phyloP scores from a whole-genome alignment of 2,329 filamentous ascomycete species.

The Pseudogymnoascus sp. region DNA sequence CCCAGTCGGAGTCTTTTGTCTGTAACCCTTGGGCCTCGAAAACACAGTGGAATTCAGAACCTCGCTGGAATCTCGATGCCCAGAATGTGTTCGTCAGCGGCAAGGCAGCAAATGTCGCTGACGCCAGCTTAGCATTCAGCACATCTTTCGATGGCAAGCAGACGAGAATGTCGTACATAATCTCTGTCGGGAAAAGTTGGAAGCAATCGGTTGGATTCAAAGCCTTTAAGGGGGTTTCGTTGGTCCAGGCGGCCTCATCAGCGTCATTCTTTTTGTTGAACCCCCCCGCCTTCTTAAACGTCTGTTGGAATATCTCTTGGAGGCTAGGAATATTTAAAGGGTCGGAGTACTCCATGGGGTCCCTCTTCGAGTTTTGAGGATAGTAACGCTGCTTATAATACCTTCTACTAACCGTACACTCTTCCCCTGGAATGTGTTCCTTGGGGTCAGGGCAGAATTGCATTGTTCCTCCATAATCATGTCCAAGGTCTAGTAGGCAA shows the following conservation, averaged over 20 bases:
- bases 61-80: neutral
- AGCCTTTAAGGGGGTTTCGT: neutral
- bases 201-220: neutral
- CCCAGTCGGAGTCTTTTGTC: neutral
- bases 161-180: neutral
- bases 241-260: neutral
- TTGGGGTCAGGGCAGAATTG: neutral
- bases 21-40: neutral
- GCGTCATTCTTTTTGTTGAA: neutral
- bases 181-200: neutral
- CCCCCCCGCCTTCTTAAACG: neutral
- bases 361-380: neutral
- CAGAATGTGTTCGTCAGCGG: neutral
- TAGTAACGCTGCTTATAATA: neutral
- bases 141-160: neutral
- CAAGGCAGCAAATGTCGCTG: neutral
- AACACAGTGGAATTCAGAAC: neutral
- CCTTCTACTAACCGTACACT: neutral
- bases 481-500: neutral
- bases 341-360: neutral
- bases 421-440: neutral
- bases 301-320: neutral
- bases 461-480: neutral
- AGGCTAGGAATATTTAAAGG: neutral
- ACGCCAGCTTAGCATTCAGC: neutral